Conservation (phyloP, 768 basidiomycete species). For the Mycena epipterygia region DNA sequence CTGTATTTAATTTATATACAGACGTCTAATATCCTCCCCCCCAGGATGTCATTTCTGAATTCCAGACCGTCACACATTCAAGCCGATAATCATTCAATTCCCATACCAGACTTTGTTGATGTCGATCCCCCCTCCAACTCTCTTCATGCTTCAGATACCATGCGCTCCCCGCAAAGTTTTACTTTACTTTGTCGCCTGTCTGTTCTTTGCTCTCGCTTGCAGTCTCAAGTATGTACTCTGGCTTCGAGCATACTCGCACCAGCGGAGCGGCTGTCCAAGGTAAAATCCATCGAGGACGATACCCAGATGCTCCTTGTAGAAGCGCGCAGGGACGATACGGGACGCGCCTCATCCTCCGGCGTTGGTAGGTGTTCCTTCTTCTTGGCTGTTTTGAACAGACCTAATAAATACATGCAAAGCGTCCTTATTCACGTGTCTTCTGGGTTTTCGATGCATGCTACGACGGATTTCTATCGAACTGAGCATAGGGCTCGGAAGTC, state of each 20-base stretch:
- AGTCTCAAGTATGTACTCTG: constrained; percentile 38
- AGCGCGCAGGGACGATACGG: constrained; percentile 25
- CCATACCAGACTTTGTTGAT: constrained; percentile 29
- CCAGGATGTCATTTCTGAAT: constrained; percentile 40
- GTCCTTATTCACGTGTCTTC: constrained; percentile 36
- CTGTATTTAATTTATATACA: background rate
- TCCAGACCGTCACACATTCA: constrained; percentile 41
- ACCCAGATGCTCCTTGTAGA: constrained; percentile 32
- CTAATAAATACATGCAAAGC: constrained; percentile 14
- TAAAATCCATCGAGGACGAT: constrained; percentile 38
- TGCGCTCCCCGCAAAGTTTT: constrained; percentile 30
- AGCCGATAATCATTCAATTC: constrained; percentile 33
- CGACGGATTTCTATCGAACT: constrained; percentile 39
- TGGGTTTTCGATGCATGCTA: constrained; percentile 40
- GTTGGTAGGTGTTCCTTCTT: constrained; percentile 24
- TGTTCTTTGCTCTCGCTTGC: constrained; percentile 34
- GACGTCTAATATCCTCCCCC: background rate
- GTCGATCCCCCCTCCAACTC: constrained; percentile 4
- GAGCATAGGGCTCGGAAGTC: constrained; percentile 39
- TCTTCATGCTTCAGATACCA: constrained; percentile 10
- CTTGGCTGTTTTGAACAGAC: background rate
- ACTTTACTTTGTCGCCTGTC: constrained; percentile 37
- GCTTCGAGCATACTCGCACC: constrained; percentile 23
- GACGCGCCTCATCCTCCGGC: constrained; percentile 28
- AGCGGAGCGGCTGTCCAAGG: constrained; percentile 34